phyloP scores from a whole-genome alignment of 371 early-diverging fungal species.

The Ordospora pajunii region DNA sequence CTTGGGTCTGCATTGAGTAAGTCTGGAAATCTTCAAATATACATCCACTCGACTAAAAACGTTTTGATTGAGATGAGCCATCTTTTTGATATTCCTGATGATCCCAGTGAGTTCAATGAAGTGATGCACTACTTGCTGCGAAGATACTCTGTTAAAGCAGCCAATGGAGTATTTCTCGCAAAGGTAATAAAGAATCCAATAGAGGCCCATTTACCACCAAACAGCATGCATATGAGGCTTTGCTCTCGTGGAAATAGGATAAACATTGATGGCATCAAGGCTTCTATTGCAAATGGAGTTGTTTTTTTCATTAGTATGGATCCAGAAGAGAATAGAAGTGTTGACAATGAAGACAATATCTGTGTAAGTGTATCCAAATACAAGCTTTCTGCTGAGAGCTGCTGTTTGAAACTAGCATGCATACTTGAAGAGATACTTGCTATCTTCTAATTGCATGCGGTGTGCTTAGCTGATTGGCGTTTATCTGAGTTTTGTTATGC shows the following conservation, averaged over 20 bases:
- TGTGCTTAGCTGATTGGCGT: not conserved
- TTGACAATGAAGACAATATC: not conserved
- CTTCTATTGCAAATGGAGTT: not conserved
- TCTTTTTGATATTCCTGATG: not conserved
- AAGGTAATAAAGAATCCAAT: conserved; percentile 11
- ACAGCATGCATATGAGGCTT: not conserved
- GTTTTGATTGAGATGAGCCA: conserved; percentile 30
- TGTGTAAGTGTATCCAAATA: not conserved
- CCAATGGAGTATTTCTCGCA: not conserved
- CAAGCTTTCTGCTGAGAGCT: not conserved
- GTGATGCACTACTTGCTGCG: not conserved
- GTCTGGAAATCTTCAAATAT: conserved; percentile 13
- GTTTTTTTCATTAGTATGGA: not conserved
- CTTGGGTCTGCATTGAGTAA: conserved; percentile 48
- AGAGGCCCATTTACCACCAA: not conserved
- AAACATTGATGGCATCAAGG: not conserved
- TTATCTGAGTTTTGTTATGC: too few species aligned
- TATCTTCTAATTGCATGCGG: not conserved
- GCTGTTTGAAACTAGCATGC: not conserved
- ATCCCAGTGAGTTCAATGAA: not conserved
- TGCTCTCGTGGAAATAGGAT: not conserved
- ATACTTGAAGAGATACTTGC: not conserved
- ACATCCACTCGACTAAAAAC: conserved; percentile 27
- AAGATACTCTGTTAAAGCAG: not conserved
- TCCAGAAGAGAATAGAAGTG: not conserved